Evolutionary conservation across 2,329 filamentous ascomycete species (phyloP).

Genomic region (Trichoderma atrobrunneum): DNA sequence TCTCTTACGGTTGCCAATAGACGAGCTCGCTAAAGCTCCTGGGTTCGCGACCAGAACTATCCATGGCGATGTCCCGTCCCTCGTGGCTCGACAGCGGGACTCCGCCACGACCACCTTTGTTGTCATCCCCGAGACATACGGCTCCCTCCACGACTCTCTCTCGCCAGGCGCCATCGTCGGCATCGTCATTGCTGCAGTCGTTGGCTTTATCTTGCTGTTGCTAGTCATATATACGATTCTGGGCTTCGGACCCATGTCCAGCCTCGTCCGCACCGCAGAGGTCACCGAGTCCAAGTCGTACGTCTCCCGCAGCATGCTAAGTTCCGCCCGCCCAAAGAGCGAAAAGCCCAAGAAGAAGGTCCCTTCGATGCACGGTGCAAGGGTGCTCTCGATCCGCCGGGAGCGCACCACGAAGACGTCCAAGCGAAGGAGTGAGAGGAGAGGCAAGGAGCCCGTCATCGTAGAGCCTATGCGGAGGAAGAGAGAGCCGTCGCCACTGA

Average conservation of each 20-base stretch:
- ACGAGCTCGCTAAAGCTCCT: background rate
- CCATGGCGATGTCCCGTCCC: background rate
- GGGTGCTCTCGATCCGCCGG: constrained; percentile 12
- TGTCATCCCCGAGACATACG: constrained; percentile 38
- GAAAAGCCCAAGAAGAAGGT: constrained; percentile 15
- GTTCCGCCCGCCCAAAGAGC: constrained; percentile 17
- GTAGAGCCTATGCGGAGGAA: constrained; percentile 21
- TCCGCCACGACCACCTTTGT: constrained; percentile 26
- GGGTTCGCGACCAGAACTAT: background rate
- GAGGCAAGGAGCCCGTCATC: constrained; percentile 18
- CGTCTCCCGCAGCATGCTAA: constrained; percentile 22
- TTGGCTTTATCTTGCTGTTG: constrained; percentile 52
- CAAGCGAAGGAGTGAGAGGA: constrained; percentile 24
- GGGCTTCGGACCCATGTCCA: constrained; percentile 40
- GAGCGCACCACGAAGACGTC: constrained; percentile 30
- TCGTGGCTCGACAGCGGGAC: constrained; percentile 6
- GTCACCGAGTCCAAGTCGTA: background rate
- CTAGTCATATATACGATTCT: constrained; percentile 51
- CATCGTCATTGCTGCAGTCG: constrained; percentile 46
- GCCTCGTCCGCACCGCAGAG: constrained; percentile 12
- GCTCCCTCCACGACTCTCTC: constrained; percentile 37
- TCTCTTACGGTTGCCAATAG: background rate
- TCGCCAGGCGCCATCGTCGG: constrained; percentile 43
- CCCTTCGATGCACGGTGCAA: constrained; percentile 9
- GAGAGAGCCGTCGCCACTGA: constrained; percentile 28